These are phyloP conservation scores for Sungouiozyma intestinalis DNA, from an alignment of 805 yeast genomes.

Conservation along the genomic window DNA sequence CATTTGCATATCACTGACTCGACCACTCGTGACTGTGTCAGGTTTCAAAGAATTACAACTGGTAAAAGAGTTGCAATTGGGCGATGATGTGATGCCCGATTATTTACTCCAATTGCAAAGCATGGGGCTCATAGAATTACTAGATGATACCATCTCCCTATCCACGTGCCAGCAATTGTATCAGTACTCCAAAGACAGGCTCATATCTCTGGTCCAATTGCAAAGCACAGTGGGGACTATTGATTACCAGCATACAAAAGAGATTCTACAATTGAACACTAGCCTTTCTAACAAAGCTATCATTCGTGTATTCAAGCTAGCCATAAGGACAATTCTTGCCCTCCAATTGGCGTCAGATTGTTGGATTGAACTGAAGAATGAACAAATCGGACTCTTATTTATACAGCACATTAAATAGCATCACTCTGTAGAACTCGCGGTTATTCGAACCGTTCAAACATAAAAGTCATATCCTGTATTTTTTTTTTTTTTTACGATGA, in stretches of 20 bases:
- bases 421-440: too few species aligned
- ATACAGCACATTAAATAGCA: conserved; percentile 5
- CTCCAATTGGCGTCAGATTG: conserved; percentile 3
- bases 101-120: background rate
- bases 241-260: conserved; percentile 5
- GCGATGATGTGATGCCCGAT: background rate
- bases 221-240: conserved; percentile 10
- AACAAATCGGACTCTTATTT: conserved; percentile 9
- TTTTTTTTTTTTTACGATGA: background rate
- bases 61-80: background rate
- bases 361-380: conserved; percentile 15
- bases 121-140: background rate
- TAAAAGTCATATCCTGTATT: too few species aligned
- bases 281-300: conserved; percentile 2
- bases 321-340: background rate
- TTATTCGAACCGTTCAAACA: too few species aligned
- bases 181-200: conserved; percentile 7
- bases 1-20: background rate
- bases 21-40: background rate
- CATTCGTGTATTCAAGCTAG: background rate
- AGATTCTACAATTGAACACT: conserved; percentile 6
- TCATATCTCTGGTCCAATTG: conserved; percentile 8
- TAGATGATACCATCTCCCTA: background rate
- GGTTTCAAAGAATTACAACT: background rate
- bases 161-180: conserved; percentile 1